Conservation (phyloP, 2,329 filamentous ascomycete genomes). For the Trichoderma citrinoviride region DNA sequence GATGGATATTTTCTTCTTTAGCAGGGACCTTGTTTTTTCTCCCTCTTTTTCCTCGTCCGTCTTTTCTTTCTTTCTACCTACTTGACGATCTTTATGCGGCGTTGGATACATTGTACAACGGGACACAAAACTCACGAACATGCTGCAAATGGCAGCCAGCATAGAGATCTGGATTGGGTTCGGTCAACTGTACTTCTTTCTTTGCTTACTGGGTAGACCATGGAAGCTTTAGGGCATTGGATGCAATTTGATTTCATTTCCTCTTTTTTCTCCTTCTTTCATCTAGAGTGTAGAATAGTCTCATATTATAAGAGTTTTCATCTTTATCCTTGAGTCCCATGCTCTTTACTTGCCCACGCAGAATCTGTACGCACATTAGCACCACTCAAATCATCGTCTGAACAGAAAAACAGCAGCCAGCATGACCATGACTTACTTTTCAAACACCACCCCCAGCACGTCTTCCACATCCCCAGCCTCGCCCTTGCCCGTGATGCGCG, state of each 20-base stretch:
- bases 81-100: slow-evolving; percentile 14
- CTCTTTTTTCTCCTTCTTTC: slow-evolving; percentile 19
- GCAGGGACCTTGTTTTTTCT: neutral
- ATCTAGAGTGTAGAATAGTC: slow-evolving; percentile 21
- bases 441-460: slow-evolving; percentile 93
- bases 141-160: slow-evolving; percentile 12
- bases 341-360: slow-evolving; percentile 45
- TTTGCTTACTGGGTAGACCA: neutral
- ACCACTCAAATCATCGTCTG: neutral
- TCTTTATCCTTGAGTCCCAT: neutral
- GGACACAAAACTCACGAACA: neutral
- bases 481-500: slow-evolving; percentile 82
- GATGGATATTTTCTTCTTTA: neutral
- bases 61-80: neutral
- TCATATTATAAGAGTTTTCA: neutral
- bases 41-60: neutral
- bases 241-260: slow-evolving; percentile 17
- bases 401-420: neutral
- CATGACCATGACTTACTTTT: slow-evolving; percentile 68
- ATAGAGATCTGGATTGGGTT: slow-evolving; percentile 9
- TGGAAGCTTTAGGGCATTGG: slow-evolving; percentile 12
- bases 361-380: slow-evolving; percentile 36
- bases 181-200: neutral
- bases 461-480: slow-evolving; percentile 90
- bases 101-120: neutral